Conservation (phyloP, 192 early-diverging fungal species). For the Borealophlyctis nickersoniae region DNA sequence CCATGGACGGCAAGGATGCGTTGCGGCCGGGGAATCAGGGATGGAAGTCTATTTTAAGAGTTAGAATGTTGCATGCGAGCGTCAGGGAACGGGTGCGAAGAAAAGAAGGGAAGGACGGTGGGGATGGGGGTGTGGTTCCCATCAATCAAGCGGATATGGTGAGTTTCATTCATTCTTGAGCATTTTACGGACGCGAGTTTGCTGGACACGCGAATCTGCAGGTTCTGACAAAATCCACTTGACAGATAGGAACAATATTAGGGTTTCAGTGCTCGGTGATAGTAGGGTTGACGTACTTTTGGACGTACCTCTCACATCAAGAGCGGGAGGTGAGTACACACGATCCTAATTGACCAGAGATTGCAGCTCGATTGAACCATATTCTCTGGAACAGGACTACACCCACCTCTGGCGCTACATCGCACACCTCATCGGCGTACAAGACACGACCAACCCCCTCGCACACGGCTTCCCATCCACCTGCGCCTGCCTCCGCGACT, state of each 20-base stretch:
- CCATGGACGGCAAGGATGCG: constrained; percentile 9
- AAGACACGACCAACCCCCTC: constrained; percentile 40
- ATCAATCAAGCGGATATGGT: constrained; percentile 17
- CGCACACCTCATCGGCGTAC: constrained; percentile 46
- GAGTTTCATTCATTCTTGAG: not conserved
- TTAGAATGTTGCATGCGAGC: constrained; percentile 20
- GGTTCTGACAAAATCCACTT: not conserved
- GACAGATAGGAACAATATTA: constrained; percentile 18
- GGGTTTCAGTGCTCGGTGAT: constrained; percentile 23
- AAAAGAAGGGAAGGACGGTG: not conserved
- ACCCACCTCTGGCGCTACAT: constrained; percentile 51
- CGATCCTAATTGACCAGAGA: no score
- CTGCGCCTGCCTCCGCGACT: constrained; percentile 7
- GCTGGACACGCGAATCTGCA: constrained; percentile 2
- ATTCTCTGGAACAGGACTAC: constrained; percentile 35
- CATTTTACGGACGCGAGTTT: no score
- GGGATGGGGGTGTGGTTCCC: not conserved
- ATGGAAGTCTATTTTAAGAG: constrained; percentile 24
- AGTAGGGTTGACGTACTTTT: constrained; percentile 24
- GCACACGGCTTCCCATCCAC: constrained; percentile 9
- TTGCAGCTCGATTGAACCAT: no score
- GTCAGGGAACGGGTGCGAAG: constrained; percentile 8
- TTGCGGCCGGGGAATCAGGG: constrained; percentile 10
- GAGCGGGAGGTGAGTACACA: constrained; percentile 29
- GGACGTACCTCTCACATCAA: constrained; percentile 22